Evolutionary conservation across 2,329 filamentous ascomycete species (phyloP), one percentile per base, ranked within the genome.

Genomic region (Diaporthe sp.): DNA sequence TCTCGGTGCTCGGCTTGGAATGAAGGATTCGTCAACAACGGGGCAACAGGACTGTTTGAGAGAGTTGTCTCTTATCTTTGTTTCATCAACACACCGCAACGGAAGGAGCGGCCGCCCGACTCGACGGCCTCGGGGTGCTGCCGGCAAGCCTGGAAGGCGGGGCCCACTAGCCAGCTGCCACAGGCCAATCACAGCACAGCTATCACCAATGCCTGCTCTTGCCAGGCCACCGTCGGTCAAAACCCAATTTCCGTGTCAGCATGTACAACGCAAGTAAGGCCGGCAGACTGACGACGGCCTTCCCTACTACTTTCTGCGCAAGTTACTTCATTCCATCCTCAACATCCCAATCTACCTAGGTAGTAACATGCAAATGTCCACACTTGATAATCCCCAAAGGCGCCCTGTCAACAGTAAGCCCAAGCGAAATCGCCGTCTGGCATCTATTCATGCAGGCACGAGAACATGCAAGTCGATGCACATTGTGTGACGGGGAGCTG

Each of bases 1-100:
- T 31, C 71, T 73, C 71, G 71, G 71, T 73, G 58, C 58, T 73
- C 71, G 71, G 65, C 46, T 65, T 57, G 31, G 10, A 39, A 22
- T 34, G 42, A 15, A 42, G 28, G 53, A 39, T 42, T 28, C 46
- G 46, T 67, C 28, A 28, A 25, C 34, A 57, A 44, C 19, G 19
- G 46, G 44, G 7, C 25, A 31, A 10, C 25, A n/a, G 17, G 19
- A 8, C 13, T 46, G 22, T 42, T 25, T 28, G 15, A 25, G 49
- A 46, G 51, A 61, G 55, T 46, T 55, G 46, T 42, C 49, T 51
- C 46, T 65, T 65, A 61, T 72, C 70, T 72, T 68, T 31, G 65
- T 68, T 53, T 53, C 62, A 51, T 53, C 49, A 42, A 28, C 31
- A 70, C 34, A 55, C 22, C 28, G n/a, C 22, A 55, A 42, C 34